These are phyloP conservation scores for Tuctoria greenei DNA, from an alignment of 176 grass and related monocot species.

Conservation along the genomic window DNA sequence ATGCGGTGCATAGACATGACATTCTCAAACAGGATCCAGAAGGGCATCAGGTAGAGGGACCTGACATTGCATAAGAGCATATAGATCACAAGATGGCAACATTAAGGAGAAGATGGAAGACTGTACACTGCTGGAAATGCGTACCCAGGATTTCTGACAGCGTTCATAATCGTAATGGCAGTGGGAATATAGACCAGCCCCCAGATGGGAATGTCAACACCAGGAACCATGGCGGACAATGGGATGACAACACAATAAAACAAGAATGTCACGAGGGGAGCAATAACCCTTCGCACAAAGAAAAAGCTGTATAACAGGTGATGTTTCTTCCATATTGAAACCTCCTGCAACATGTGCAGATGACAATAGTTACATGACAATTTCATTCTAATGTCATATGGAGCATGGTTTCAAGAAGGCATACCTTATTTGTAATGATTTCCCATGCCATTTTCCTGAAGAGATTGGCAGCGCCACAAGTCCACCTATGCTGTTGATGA, in stretches of 20 bases:
- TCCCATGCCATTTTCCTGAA: conserved; percentile 96
- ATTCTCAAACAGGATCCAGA: conserved; percentile 98
- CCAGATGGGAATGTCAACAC: conserved; percentile 68
- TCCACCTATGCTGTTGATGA: conserved; percentile 90
- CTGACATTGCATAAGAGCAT: conserved; percentile 38
- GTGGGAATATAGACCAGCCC: conserved; percentile 74
- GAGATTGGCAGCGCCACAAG: conserved; percentile 78
- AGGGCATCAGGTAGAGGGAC: conserved; percentile 91
- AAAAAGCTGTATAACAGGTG: conserved; percentile 92
- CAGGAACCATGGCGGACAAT: conserved; percentile 51
- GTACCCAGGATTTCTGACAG: conserved; percentile 61
- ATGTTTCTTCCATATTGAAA: conserved; percentile 74
- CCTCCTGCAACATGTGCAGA: conserved; percentile 50
- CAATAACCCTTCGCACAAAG: conserved; percentile 62
- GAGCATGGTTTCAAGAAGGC: background rate
- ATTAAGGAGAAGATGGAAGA: conserved; percentile 1
- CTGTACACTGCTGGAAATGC: background rate
- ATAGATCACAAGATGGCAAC: background rate
- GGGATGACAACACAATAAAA: conserved; percentile 83
- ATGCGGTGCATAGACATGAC: conserved; percentile 98
- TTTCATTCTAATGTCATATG: background rate
- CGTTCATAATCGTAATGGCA: conserved; percentile 73
- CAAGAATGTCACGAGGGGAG: conserved; percentile 64
- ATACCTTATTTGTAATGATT: conserved; percentile 63
- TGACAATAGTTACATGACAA: conserved; percentile 5